Evolutionary conservation across 129 eudicot genomes (phyloP).

Genomic region (Lonicera japonica): DNA sequence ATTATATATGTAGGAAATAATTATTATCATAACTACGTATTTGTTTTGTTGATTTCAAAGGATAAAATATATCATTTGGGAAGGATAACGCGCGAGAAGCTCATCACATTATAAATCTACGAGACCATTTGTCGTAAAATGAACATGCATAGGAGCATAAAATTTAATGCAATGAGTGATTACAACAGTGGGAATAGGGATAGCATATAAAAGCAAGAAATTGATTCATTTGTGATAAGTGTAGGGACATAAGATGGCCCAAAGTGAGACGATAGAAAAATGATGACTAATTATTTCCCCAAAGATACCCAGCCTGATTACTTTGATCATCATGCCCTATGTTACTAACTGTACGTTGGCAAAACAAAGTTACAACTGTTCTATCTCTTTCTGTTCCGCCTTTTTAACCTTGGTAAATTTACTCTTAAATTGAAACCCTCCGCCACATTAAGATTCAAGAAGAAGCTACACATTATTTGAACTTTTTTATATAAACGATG

Average conservation of each 20-base stretch:
- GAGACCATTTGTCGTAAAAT: neutral
- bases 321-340: slow-evolving; percentile 27
- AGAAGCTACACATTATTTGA: too few relatives aligned
- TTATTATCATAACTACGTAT: too few relatives aligned
- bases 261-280: slow-evolving; percentile 36
- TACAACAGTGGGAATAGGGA: neutral
- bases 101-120: neutral
- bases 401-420: neutral
- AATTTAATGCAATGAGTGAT: slow-evolving; percentile 1
- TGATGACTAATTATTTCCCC: slow-evolving; percentile 55
- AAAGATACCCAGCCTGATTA: slow-evolving; percentile 32
- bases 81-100: too few relatives aligned
- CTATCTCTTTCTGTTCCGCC: neutral
- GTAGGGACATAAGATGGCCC: slow-evolving; percentile 40
- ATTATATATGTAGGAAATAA: too few relatives aligned
- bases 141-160: neutral
- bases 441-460: too few relatives aligned
- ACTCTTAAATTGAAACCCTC: too few relatives aligned
- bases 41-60: too few relatives aligned
- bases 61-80: too few relatives aligned
- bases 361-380: slow-evolving; percentile 33
- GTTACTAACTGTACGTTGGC: slow-evolving; percentile 32
- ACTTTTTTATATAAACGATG: too few relatives aligned
- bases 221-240: slow-evolving; percentile 27
- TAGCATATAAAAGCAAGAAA: slow-evolving; percentile 20